Percentiles rank a stretch among this genome's conserved stretches.
Conservation (phyloP, 257 asterid species). For the Leptodermis oblonga region DNA sequence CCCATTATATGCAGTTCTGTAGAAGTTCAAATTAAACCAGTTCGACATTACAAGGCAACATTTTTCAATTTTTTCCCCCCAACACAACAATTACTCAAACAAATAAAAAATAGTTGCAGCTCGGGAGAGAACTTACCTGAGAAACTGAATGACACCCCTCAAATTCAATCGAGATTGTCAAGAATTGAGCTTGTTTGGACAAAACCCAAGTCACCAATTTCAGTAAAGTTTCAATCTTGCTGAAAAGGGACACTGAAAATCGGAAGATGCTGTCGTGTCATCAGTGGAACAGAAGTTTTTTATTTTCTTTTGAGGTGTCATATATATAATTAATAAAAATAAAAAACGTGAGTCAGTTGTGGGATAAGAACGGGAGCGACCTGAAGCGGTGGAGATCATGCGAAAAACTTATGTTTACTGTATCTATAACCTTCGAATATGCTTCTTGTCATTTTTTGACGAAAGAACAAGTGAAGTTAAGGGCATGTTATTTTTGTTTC, state of each 20-base stretch:
- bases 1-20: not conserved
- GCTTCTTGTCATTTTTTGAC: no score
- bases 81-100: not conserved
- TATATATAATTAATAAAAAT: not conserved
- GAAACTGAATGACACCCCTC: not conserved
- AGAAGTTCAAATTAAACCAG: not conserved
- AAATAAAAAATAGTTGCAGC: not conserved
- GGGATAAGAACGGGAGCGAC: not conserved
- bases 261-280: slow-evolving; percentile 1
- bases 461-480: no score
- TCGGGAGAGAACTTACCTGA: slow-evolving; percentile 13
- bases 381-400: not conserved
- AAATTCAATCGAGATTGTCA: not conserved
- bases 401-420: no score
- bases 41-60: not conserved
- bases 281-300: no score
- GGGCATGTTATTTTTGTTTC: no score
- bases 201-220: slow-evolving; percentile 3
- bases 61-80: not conserved
- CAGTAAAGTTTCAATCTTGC: slow-evolving; percentile 6
- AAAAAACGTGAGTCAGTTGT: not conserved
- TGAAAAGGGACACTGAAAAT: not conserved
- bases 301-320: no score
- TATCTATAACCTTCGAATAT: no score
- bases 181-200: not conserved